phyloP scores from a whole-genome alignment of 2,329 filamentous ascomycete genomes.

The Monosporascus sp. region DNA sequence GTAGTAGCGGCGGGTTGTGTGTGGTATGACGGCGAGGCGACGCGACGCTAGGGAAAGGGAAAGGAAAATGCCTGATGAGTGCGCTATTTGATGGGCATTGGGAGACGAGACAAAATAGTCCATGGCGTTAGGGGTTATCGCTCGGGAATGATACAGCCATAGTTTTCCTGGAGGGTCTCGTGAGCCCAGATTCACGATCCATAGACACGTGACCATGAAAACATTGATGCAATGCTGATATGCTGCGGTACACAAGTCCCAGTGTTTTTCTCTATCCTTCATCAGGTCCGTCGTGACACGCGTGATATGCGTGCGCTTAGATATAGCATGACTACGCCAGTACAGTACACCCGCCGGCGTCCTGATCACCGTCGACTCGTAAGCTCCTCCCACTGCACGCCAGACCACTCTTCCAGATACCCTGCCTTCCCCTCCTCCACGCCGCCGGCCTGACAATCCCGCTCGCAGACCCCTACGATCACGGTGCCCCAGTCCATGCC shows the following conservation, averaged over 20 bases:
- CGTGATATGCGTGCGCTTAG: neutral
- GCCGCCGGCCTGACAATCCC: slow-evolving; percentile 64
- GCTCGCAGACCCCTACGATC: slow-evolving; percentile 76
- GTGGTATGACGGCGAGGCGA: neutral
- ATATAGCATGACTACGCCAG: neutral
- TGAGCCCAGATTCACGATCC: neutral
- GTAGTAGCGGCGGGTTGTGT: neutral
- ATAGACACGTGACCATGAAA: neutral
- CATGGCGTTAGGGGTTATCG: slow-evolving; percentile 12
- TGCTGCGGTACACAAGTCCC: neutral
- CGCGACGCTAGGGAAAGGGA: no score
- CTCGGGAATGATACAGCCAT: neutral
- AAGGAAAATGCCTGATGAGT: neutral
- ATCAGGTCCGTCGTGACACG: neutral
- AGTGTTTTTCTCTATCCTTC: neutral
- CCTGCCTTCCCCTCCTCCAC: slow-evolving; percentile 58
- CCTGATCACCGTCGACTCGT: slow-evolving; percentile 10
- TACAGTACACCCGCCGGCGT: neutral
- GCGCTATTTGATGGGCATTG: slow-evolving; percentile 15
- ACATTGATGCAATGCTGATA: neutral
- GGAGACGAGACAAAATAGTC: slow-evolving; percentile 9
- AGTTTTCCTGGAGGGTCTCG: neutral
- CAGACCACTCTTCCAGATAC: slow-evolving; percentile 94
- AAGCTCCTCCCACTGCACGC: slow-evolving; percentile 94
- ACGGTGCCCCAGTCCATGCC: slow-evolving; percentile 99